Conservation (phyloP, 192 early-diverging fungal species). For the Backusella macrospora region DNA sequence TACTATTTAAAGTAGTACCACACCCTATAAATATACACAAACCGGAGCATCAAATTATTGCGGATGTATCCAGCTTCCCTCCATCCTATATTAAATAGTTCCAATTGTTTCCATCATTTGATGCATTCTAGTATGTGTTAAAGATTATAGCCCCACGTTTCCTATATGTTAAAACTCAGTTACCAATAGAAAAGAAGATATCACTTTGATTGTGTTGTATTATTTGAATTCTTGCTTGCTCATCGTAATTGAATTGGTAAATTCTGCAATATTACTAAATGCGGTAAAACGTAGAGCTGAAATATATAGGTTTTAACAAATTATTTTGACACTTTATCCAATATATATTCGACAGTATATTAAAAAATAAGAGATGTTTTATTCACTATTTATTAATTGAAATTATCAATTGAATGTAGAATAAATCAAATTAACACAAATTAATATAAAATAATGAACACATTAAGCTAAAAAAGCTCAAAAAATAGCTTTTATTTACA, state of each 20-base stretch:
- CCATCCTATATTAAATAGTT: neutral
- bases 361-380: neutral
- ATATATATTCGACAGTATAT: neutral
- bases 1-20: slow-evolving; percentile 7
- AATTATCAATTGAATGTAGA: neutral
- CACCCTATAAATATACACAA: slow-evolving; percentile 9
- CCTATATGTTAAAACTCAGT: neutral
- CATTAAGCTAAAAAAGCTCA: neutral
- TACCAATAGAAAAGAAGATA: neutral
- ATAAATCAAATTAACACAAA: neutral
- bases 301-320: neutral
- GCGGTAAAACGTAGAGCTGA: neutral
- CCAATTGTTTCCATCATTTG: slow-evolving; percentile 4
- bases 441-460: neutral
- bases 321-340: slow-evolving; percentile 4
- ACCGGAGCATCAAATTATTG: neutral
- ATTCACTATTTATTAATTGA: neutral
- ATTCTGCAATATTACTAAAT: slow-evolving; percentile 4
- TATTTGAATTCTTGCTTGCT: slow-evolving; percentile 7
- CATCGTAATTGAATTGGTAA: slow-evolving; percentile 3
- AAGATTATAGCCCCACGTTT: slow-evolving; percentile 8
- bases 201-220: no score
- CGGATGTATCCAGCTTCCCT: neutral
- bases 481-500: neutral
- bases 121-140: neutral